Conservation (phyloP, 352 stramenopile species). For the Saprolegnia diclina region DNA sequence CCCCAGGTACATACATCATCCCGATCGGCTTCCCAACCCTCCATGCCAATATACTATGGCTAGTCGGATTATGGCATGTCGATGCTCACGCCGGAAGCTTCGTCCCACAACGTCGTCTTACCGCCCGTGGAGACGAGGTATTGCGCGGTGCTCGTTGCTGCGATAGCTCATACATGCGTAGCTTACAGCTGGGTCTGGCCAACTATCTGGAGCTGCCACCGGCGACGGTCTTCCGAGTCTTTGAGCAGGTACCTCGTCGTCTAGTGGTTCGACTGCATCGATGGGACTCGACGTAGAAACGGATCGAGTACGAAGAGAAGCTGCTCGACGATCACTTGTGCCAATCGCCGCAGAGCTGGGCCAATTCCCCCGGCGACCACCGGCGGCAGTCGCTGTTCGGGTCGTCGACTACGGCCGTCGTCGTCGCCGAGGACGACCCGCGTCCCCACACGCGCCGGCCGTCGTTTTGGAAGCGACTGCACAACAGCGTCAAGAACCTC, state of each 20-base stretch:
- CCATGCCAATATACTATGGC: not conserved
- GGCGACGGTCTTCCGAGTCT: constrained; percentile 63
- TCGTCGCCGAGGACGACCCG: constrained; percentile 35
- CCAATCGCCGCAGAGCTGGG: constrained; percentile 81
- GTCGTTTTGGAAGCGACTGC: constrained; percentile 75
- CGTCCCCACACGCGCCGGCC: constrained; percentile 43
- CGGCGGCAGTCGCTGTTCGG: constrained; percentile 68
- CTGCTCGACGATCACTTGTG: constrained; percentile 67
- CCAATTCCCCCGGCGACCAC: constrained; percentile 57
- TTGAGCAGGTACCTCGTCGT: constrained; percentile 53
- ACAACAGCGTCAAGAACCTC: constrained; percentile 62
- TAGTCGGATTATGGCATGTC: constrained; percentile 79
- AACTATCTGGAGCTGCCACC: constrained; percentile 63
- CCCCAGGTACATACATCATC: constrained; percentile 45
- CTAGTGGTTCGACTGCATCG: no score
- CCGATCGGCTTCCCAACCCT: not conserved
- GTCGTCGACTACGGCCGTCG: constrained; percentile 36
- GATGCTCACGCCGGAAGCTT: constrained; percentile 59
- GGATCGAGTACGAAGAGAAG: constrained; percentile 71
- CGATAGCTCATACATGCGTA: constrained; percentile 25
- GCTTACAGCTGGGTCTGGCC: constrained; percentile 68
- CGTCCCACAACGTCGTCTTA: constrained; percentile 51
- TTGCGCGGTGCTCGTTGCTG: not conserved
- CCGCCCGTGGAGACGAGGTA: constrained; percentile 78
- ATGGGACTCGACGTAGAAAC: no score